Percentiles rank a stretch among this genome's conserved stretches.
These are phyloP conservation scores for Capsicum baccatum DNA, from an alignment of 257 asterid species.

Conservation along the genomic window DNA sequence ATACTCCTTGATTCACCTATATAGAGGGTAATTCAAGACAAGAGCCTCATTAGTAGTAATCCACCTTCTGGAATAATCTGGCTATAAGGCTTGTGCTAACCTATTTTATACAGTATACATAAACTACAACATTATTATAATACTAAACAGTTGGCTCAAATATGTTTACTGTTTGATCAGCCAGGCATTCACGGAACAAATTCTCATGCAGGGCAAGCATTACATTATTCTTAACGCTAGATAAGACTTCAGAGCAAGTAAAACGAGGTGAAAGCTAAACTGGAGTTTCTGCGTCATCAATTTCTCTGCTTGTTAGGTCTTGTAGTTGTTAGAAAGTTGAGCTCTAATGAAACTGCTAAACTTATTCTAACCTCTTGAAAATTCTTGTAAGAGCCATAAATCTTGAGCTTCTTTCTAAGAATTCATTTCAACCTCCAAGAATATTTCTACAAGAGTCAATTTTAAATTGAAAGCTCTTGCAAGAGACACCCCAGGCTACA, in stretches of 20 bases:
- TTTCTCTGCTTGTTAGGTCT: not conserved
- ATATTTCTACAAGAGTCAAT: not conserved
- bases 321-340: not conserved
- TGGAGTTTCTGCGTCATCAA: not conserved
- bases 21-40: not conserved
- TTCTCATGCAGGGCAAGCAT: slow-evolving; percentile 5
- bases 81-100: not conserved
- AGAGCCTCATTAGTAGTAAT: not conserved
- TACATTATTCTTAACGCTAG: not conserved
- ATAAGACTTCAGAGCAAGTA: not conserved
- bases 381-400: not conserved
- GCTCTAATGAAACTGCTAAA: not conserved
- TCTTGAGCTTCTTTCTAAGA: not conserved
- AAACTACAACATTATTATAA: not conserved
- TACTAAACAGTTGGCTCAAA: not conserved
- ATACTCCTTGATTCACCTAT: slow-evolving; percentile 2
- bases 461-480: not conserved
- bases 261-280: not conserved
- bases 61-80: not conserved
- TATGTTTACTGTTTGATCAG: not conserved
- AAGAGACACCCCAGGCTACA: not conserved
- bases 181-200: not conserved
- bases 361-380: not conserved
- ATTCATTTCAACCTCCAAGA: not conserved
- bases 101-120: not conserved